Evolutionary conservation across 169 alveolate species (phyloP).

Genomic region (Eimeria praecox): DNA sequence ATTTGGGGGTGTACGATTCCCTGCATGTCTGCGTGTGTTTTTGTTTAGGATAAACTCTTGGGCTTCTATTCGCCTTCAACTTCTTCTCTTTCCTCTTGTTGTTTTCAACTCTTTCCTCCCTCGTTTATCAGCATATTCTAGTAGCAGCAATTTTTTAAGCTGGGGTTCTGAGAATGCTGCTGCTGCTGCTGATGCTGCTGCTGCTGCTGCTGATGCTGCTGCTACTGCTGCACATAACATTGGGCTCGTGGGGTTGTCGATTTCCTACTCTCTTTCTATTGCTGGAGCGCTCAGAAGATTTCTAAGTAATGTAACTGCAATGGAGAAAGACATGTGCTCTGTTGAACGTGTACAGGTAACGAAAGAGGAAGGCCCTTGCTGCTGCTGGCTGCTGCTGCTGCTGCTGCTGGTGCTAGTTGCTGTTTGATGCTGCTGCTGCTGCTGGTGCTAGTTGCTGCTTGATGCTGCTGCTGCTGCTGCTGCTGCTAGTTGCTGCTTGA

Average conservation of each 20-base stretch:
- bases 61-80: conserved; percentile 85
- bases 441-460: not conserved
- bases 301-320: conserved; percentile 75
- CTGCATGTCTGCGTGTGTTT: not conserved
- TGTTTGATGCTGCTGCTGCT: not conserved
- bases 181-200: not conserved
- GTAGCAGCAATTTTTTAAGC: not conserved
- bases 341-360: conserved; percentile 85
- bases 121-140: not conserved
- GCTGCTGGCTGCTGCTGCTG: not conserved
- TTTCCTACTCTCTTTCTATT: conserved; percentile 84
- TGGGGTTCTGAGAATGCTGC: not conserved
- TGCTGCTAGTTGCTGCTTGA: not conserved
- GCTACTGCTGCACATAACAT: conserved; percentile 1
- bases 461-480: not conserved
- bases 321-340: conserved; percentile 86
- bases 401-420: not conserved
- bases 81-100: conserved; percentile 84
- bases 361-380: too few species aligned
- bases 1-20: too few species aligned
- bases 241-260: conserved; percentile 82
- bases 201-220: not conserved
- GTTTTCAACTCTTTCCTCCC: conserved; percentile 49
- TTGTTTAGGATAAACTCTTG: conserved; percentile 83
- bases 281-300: conserved; percentile 84